Percentiles rank a stretch among this genome's conserved stretches.
phyloP scores from a whole-genome alignment of 2,329 filamentous ascomycete genomes.

The Pseudopyricularia cyperi region DNA sequence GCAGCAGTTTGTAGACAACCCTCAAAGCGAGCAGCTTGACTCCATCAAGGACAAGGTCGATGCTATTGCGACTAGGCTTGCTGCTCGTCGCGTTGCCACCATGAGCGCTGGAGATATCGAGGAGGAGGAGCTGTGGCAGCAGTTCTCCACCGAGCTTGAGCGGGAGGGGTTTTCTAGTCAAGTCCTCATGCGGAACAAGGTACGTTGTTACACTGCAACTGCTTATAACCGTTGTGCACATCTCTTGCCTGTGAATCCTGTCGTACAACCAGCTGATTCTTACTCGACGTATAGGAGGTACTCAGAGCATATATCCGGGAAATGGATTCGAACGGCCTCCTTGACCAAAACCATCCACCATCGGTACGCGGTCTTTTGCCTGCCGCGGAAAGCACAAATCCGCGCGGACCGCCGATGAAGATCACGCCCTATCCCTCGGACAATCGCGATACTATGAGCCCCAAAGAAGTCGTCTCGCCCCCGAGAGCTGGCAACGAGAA shows the following conservation, averaged over 20 bases:
- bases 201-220: conserved; percentile 13
- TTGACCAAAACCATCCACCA: conserved; percentile 29
- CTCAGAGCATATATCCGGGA: conserved; percentile 48
- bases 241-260: not conserved
- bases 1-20: conserved; percentile 7
- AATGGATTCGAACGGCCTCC: conserved; percentile 35
- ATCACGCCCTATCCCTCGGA: conserved; percentile 8
- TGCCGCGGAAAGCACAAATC: conserved; percentile 23
- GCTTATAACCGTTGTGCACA: not conserved
- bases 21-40: conserved; percentile 26
- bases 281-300: conserved; percentile 30
- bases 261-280: not conserved
- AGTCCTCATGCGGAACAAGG: conserved; percentile 43
- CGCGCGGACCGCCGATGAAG: conserved; percentile 5
- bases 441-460: conserved; percentile 10
- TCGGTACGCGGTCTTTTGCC: conserved; percentile 37
- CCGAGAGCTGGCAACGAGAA: conserved; percentile 25
- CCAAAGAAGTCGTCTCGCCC: conserved; percentile 21
- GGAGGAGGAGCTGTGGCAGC: conserved; percentile 42
- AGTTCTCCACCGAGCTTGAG: conserved; percentile 44
- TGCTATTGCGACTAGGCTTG: conserved; percentile 36
- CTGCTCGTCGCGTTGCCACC: conserved; percentile 15
- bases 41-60: conserved; percentile 49
- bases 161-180: conserved; percentile 44
- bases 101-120: not conserved